Percentiles rank a stretch among this genome's conserved stretches.
phyloP scores from a whole-genome alignment of 2,329 filamentous ascomycete genomes.

The Aschersonia sp. region DNA sequence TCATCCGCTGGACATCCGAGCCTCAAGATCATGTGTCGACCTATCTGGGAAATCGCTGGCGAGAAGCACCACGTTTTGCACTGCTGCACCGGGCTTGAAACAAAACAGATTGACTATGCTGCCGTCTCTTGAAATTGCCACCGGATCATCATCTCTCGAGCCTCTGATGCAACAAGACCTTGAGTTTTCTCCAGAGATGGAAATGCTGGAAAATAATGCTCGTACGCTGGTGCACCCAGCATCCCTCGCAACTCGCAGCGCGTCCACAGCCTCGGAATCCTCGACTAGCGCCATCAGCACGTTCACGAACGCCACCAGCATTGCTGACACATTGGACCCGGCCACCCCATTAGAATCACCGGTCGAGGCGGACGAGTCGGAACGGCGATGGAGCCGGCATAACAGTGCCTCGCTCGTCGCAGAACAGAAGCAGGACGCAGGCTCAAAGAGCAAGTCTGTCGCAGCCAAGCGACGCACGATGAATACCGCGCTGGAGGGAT shows the following conservation, averaged over 20 bases:
- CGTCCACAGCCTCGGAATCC: constrained; percentile 13
- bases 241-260: constrained; percentile 7
- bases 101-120: no score
- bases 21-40: constrained; percentile 5
- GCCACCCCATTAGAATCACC: constrained; percentile 9
- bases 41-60: no score
- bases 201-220: background rate
- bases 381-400: constrained; percentile 13
- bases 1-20: constrained; percentile 4
- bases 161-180: no score
- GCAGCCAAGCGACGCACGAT: constrained; percentile 12
- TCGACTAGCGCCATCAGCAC: constrained; percentile 10
- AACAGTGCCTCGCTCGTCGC: constrained; percentile 10
- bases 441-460: constrained; percentile 2
- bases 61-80: no score
- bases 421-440: constrained; percentile 3
- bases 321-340: constrained; percentile 11
- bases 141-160: no score
- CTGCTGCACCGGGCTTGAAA: no score
- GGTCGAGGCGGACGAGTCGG: constrained; percentile 8
- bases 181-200: no score
- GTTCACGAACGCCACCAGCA: constrained; percentile 13
- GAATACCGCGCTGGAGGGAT: constrained; percentile 13
- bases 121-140: no score
- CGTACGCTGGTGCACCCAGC: background rate